Evolutionary conservation across 305 asterid species (phyloP), one percentile per base, ranked within the genome.

Genomic region (Stenogyne calaminthoides): DNA sequence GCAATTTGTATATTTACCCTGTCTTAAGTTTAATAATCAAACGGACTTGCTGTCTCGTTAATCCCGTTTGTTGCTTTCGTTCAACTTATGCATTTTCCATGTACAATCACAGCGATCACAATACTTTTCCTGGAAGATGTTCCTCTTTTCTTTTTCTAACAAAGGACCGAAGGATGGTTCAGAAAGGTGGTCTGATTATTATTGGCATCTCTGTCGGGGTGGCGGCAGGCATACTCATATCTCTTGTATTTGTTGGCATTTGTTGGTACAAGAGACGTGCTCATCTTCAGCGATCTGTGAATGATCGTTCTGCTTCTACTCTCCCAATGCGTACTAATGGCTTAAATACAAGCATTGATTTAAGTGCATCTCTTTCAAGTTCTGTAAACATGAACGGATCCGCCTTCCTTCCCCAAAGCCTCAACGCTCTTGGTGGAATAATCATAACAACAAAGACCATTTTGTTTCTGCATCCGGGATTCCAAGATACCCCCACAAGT

Each of bases 281-380:
- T 64, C 75, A 22, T 71, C 85, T 76, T 70, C 76, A 75, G 32
- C 83, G 66, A 58, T 77, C 79, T 75, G 72, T 85, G 55, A 88
- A 79, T 68, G 98, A 89, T 6, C 78, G 83, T 60, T 78, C 88
- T 56, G 15, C 80, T 51, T 80, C 92, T 61, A 72, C 86, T 58
- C 95, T 95, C 79, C 98, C 99, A 3, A 92, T 95, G 20, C 96
- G 97, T 27, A 79, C 78, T 27, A 87, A 92, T 76, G 98, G 99
- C 67, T 71, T 91, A 49, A 84, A 78, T 65, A 62, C 96, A 32
- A 91, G 96, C 81, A 65, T 73, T 3, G 95, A 85, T 73, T 78
- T 78, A 25, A 95, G 96, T 73, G 95, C 93, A 27, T 83, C 94
- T 73, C 59, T 93, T 69, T 78, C 91, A 4, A 82, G 64, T 80